phyloP scores from a whole-genome alignment of 371 early-diverging fungal genomes.

The Lichtheimia ramosa region DNA sequence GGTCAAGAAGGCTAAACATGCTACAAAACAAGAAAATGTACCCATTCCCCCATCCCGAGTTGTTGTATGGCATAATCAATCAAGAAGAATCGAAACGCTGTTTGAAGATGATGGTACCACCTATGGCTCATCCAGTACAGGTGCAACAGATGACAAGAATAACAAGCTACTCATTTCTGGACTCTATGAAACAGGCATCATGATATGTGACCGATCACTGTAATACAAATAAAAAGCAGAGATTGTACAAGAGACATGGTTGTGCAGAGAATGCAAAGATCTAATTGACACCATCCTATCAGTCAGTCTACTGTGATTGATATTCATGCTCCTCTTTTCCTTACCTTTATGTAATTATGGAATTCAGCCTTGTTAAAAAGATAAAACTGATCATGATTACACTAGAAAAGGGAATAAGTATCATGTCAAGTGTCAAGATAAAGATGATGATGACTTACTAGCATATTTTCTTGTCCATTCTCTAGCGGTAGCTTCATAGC shows the following conservation, averaged over 20 bases:
- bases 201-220: constrained; percentile 20
- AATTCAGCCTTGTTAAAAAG: too few relatives aligned
- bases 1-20: constrained; percentile 6
- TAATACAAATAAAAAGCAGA: background rate
- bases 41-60: constrained; percentile 29
- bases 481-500: constrained; percentile 86
- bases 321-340: too few relatives aligned
- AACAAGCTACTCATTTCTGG: constrained; percentile 31
- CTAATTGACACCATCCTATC: too few relatives aligned
- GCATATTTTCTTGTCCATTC: constrained; percentile 96
- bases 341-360: too few relatives aligned
- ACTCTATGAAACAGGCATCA: constrained; percentile 33
- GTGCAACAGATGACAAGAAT: constrained; percentile 17
- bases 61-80: constrained; percentile 18
- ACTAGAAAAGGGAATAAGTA: too few relatives aligned
- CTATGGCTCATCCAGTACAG: constrained; percentile 33
- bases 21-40: background rate
- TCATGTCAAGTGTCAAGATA: too few relatives aligned
- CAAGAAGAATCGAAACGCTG: constrained; percentile 20
- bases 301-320: too few relatives aligned
- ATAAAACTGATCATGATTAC: too few relatives aligned
- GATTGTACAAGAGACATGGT: too few relatives aligned
- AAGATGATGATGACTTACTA: constrained; percentile 40
- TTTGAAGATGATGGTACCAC: constrained; percentile 33
- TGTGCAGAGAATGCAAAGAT: too few relatives aligned